A percentile compares a stretch with the other conserved stretches of the same genome.
Evolutionary conservation across 1,284 basidiomycete genomes (phyloP).

Genomic region (Tilletia setariae): DNA sequence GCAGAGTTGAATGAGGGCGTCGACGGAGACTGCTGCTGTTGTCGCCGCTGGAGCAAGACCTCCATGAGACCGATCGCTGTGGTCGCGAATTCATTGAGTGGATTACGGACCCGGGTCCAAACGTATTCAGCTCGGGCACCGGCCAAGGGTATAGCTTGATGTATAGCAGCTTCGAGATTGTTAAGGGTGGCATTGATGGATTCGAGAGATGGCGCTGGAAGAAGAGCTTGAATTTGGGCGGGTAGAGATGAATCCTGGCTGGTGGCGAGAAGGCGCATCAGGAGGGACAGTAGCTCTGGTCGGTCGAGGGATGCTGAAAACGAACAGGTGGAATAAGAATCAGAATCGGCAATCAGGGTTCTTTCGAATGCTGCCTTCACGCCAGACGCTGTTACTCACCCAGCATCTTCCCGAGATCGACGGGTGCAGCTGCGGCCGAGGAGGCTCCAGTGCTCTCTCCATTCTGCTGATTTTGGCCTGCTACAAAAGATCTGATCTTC

Average conservation of each 20-base stretch:
- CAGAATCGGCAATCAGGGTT: too few relatives aligned
- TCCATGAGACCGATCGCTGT: constrained; percentile 36
- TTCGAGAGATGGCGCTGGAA: constrained; percentile 40
- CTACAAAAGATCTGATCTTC: constrained; percentile 3
- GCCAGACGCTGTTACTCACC: constrained; percentile 2
- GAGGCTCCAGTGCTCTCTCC: background rate
- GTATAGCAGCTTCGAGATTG: constrained; percentile 19
- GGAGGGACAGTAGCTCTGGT: constrained; percentile 40
- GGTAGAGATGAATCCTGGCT: constrained; percentile 32
- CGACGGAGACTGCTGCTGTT: background rate
- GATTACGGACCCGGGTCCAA: constrained; percentile 39
- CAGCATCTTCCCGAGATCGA: constrained; percentile 11
- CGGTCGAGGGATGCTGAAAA: constrained; percentile 42
- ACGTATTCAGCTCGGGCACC: constrained; percentile 40
- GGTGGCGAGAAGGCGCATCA: constrained; percentile 32
- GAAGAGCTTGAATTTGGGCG: constrained; percentile 32
- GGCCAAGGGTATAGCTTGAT: constrained; percentile 34
- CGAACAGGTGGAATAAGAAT: too few relatives aligned
- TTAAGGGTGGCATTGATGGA: constrained; percentile 22
- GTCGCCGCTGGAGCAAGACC: constrained; percentile 19
- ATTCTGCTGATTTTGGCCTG: background rate
- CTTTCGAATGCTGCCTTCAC: too few relatives aligned
- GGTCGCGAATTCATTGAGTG: constrained; percentile 37
- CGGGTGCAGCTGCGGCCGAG: background rate
- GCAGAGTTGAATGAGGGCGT: background rate